Percentiles rank a stretch among this genome's conserved stretches.
Evolutionary conservation across 495 filamentous ascomycete species (phyloP).

Genomic region (Choiromyces venosus): DNA sequence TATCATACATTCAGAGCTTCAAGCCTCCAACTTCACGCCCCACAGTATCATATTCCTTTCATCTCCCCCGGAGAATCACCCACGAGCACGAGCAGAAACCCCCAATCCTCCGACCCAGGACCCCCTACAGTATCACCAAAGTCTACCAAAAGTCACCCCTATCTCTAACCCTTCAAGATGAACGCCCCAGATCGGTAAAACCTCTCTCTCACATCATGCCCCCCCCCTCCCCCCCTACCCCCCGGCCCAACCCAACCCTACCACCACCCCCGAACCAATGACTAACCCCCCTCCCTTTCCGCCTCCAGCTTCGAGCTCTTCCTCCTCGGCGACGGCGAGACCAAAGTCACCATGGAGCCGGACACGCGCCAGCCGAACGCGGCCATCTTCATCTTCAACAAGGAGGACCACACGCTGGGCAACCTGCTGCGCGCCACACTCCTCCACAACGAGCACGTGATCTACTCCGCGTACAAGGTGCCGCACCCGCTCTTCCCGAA

Average conservation of each 20-base stretch:
- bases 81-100: not conserved
- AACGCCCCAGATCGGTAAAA: conserved; percentile 40
- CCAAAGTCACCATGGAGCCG: conserved; percentile 77
- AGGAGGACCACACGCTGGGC: conserved; percentile 94
- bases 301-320: conserved; percentile 78
- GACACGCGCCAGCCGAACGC: conserved; percentile 84
- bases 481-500: conserved; percentile 80
- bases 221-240: not conserved
- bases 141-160: not conserved
- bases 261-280: not conserved
- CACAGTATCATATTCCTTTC: not conserved
- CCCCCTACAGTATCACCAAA: not conserved
- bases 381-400: conserved; percentile 87
- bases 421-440: conserved; percentile 81
- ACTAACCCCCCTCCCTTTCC: not conserved
- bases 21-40: not conserved
- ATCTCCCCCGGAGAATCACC: not conserved
- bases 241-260: not conserved
- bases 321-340: conserved; percentile 76
- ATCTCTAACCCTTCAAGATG: conserved; percentile 21
- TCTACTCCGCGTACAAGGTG: conserved; percentile 84
- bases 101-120: not conserved
- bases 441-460: conserved; percentile 67
- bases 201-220: conserved; percentile 5
- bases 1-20: not conserved